Evolutionary conservation across 768 basidiomycete species (phyloP).

Genomic region (Phylloporus sp.): DNA sequence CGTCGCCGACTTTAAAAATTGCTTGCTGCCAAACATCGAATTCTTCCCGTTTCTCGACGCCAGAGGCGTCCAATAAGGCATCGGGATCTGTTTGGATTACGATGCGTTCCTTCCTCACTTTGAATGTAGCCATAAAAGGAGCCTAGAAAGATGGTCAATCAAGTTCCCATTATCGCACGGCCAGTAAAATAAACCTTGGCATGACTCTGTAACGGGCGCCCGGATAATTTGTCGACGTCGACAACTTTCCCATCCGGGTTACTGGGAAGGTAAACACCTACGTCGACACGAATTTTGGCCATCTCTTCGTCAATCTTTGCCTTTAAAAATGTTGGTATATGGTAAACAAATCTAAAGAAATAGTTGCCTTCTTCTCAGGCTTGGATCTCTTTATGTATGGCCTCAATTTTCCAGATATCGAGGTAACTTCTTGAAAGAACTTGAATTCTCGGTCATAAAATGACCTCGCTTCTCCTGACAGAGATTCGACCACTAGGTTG

Average conservation of each 20-base stretch:
- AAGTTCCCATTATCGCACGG: neutral
- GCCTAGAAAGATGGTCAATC: slow-evolving; percentile 51
- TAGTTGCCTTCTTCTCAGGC: slow-evolving; percentile 85
- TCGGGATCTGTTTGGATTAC: slow-evolving; percentile 69
- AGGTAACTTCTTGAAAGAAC: slow-evolving; percentile 96
- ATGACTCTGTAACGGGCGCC: slow-evolving; percentile 92
- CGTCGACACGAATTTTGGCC: slow-evolving; percentile 88
- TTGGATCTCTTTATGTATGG: slow-evolving; percentile 94
- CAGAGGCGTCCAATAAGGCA: slow-evolving; percentile 60
- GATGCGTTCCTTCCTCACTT: slow-evolving; percentile 83
- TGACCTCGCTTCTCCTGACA: slow-evolving; percentile 81
- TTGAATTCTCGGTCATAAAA: slow-evolving; percentile 95
- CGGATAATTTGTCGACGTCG: slow-evolving; percentile 97
- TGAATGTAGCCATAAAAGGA: slow-evolving; percentile 99
- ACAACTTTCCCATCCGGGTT: slow-evolving; percentile 96
- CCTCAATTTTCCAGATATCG: slow-evolving; percentile 96
- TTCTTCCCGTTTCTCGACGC: slow-evolving; percentile 51
- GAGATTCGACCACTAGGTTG: slow-evolving; percentile 67
- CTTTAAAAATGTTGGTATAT: slow-evolving; percentile 35
- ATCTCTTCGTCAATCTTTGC: slow-evolving; percentile 99
- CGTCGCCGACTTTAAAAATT: slow-evolving; percentile 99
- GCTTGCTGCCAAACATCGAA: slow-evolving; percentile 97
- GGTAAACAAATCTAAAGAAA: neutral
- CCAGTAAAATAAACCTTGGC: slow-evolving; percentile 65
- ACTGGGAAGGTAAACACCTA: slow-evolving; percentile 96